These are phyloP conservation scores for Kwoniella sp. DNA, from an alignment of 768 basidiomycete genomes.

Conservation along the genomic window DNA sequence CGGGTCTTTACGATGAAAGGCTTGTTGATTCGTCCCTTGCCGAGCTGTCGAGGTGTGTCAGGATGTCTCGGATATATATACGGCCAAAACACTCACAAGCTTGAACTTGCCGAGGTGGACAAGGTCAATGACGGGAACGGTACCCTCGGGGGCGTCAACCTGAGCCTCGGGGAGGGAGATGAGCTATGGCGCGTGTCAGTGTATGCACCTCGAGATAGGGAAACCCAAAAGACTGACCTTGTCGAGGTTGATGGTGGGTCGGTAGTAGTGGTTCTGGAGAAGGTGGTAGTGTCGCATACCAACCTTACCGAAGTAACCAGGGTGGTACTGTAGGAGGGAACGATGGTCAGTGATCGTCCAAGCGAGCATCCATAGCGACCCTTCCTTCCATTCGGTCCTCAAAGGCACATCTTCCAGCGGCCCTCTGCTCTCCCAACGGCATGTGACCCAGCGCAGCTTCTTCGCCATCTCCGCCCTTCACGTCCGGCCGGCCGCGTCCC, in stretches of 20 bases:
- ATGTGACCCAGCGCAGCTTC: neutral
- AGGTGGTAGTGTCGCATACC: slow-evolving; percentile 99
- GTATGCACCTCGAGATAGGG: too few relatives aligned
- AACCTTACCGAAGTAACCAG: slow-evolving; percentile 99
- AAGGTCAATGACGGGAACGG: slow-evolving; percentile 86
- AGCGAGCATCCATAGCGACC: neutral
- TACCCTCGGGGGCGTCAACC: slow-evolving; percentile 49
- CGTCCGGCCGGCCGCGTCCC: neutral
- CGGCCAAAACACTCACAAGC: slow-evolving; percentile 45
- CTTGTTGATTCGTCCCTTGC: slow-evolving; percentile 74
- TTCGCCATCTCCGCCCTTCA: neutral
- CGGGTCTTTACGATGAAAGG: slow-evolving; percentile 99
- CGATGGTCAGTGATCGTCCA: neutral
- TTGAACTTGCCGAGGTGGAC: slow-evolving; percentile 50
- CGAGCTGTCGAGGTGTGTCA: slow-evolving; percentile 55
- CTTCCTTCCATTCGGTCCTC: neutral
- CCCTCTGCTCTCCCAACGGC: too few relatives aligned
- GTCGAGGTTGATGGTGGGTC: slow-evolving; percentile 97
- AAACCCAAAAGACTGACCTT: slow-evolving; percentile 54
- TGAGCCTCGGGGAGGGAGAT: slow-evolving; percentile 49
- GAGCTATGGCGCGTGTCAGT: slow-evolving; percentile 44
- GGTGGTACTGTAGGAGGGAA: slow-evolving; percentile 65
- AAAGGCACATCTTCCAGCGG: too few relatives aligned
- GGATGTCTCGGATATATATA: slow-evolving; percentile 2
- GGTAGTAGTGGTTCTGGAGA: slow-evolving; percentile 84